These are phyloP conservation scores for Brassica balearica DNA, from an alignment of 441 rosid genomes.

Conservation along the genomic window DNA sequence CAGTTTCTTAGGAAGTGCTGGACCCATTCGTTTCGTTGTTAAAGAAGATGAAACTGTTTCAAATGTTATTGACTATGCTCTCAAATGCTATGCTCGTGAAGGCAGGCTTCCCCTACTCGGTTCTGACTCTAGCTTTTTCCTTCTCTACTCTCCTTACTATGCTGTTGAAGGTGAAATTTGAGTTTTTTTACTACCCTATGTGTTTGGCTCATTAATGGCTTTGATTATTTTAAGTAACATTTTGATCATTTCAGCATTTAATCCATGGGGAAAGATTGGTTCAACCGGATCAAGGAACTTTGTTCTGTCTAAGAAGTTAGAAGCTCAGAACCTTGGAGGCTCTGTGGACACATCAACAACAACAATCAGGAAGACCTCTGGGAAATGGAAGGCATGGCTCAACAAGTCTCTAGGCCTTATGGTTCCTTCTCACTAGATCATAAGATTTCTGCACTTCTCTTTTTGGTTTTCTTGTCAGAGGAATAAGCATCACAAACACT, in stretches of 20 bases:
- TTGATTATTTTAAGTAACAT: background rate
- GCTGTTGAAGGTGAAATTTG: conserved; percentile 55
- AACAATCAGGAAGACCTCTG: conserved; percentile 2
- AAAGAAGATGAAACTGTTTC: conserved; percentile 70
- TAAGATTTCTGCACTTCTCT: background rate
- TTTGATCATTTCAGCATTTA: conserved; percentile 54
- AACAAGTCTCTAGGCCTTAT: conserved; percentile 25
- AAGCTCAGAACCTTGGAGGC: conserved; percentile 3
- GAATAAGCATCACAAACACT: conserved; percentile 13
- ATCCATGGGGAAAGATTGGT: conserved; percentile 78
- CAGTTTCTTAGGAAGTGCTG: conserved; percentile 85
- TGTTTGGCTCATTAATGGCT: background rate
- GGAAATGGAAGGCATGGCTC: conserved; percentile 3
- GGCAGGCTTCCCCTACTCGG: conserved; percentile 86
- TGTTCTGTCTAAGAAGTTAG: background rate
- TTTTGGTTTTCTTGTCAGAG: background rate
- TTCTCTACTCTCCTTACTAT: conserved; percentile 67
- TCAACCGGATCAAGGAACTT: conserved; percentile 36
- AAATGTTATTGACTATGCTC: conserved; percentile 70
- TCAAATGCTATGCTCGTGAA: conserved; percentile 81
- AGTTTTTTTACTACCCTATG: background rate
- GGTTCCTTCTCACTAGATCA: conserved; percentile 22
- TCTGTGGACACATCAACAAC: conserved; percentile 12
- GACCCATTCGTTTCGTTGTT: conserved; percentile 89
- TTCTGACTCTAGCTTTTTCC: conserved; percentile 67